phyloP scores from a whole-genome alignment of 495 filamentous ascomycete genomes.

The Xylaria longipes region DNA sequence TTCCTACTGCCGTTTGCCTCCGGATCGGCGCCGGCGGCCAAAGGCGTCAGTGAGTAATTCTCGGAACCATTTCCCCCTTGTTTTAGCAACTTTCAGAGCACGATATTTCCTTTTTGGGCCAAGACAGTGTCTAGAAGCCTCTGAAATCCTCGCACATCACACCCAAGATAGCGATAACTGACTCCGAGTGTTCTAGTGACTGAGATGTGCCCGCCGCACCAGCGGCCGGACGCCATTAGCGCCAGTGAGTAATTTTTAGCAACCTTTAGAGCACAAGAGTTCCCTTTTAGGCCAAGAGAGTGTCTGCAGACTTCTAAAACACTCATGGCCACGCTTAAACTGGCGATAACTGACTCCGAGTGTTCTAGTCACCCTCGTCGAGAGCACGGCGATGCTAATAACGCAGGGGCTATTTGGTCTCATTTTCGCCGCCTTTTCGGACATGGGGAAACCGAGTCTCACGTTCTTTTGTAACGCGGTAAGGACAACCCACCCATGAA shows the following conservation, averaged over 20 bases:
- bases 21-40: constrained; percentile 61
- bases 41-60: constrained; percentile 47
- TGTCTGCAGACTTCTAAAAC: no score
- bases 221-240: constrained; percentile 60
- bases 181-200: constrained; percentile 32
- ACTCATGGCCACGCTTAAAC: no score
- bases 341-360: no score
- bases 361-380: constrained; percentile 62
- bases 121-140: neutral
- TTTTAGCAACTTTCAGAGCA: neutral
- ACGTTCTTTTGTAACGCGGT: constrained; percentile 63
- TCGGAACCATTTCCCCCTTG: neutral
- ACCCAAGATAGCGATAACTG: neutral
- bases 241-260: no score
- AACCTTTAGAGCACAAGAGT: no score
- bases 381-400: constrained; percentile 57
- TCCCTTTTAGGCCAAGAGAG: no score
- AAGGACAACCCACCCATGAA: constrained; percentile 26
- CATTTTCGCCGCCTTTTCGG: constrained; percentile 58
- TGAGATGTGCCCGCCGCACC: constrained; percentile 54
- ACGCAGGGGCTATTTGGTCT: constrained; percentile 62
- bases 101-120: neutral
- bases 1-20: constrained; percentile 61
- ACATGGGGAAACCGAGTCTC: constrained; percentile 53
- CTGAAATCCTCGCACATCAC: neutral